Evolutionary conservation across 345 rosid genomes (phyloP), one percentile per base, ranked within the genome.

Genomic region (Gossypium thurberi): DNA sequence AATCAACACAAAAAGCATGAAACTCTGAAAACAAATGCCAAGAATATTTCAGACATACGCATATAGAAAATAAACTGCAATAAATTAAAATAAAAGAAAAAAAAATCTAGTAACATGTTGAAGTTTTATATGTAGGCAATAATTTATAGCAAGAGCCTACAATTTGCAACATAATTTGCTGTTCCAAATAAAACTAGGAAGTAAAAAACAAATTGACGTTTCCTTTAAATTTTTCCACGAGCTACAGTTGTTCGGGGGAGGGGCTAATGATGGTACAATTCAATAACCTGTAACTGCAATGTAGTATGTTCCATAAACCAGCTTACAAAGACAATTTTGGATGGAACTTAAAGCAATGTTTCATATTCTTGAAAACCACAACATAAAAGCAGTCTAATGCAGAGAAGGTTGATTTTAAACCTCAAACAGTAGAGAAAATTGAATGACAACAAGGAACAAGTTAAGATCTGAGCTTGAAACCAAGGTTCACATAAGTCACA

Each of bases 1-100:
- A 84, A 77, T 95, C 99, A 63, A 95, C 99, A 52, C 99, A 95
- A 46, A 69, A 74, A 28, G 94, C 84, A 81, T 92, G 98, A 75
- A 95, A 92, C 82, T 95, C 99, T 95, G 90, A 8, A 9, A 52
- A 40, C 70, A 81, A 67, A 61, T 46, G 65, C 44, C 70, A 81
- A 58, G 18, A 76, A 62, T 18, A 17, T 65, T 18, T 78, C 44
- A 78, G 69, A 51, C 62, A 43, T 15, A 59, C 20, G 51, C 20
- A 25, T n/a, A n/a, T 2, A 50, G 59, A 18, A 68, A 26, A 25
- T 5, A 33, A 64, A 53, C 60, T 11, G 6, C n/a, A 17, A 70
- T 20, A 8, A 46, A 47, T 6, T 46, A 23, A 61, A 26, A 73
- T 44, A 60, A 48, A 48, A 33, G 40, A 5, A 33, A 7, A 48